Evolutionary conservation across 371 early-diverging fungal species (phyloP).

Genomic region (Mucor saturninus): DNA sequence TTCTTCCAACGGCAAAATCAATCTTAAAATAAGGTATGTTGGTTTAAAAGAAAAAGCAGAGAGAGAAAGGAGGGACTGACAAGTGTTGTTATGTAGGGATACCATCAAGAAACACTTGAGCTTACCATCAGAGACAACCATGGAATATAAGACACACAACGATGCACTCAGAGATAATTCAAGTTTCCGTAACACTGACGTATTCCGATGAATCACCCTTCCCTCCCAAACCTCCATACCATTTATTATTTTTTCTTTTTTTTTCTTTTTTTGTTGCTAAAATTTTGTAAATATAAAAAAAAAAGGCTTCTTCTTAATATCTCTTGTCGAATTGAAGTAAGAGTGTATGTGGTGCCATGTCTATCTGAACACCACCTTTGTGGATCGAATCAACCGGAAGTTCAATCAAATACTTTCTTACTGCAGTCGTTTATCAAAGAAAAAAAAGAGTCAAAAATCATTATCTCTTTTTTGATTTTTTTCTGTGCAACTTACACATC

Average conservation of each 20-base stretch:
- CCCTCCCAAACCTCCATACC: neutral
- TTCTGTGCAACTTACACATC: too few species aligned
- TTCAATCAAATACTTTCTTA: too few species aligned
- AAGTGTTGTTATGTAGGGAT: conserved; percentile 61
- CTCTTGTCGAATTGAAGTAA: neutral
- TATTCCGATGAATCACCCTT: conserved; percentile 61
- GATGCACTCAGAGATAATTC: conserved; percentile 83
- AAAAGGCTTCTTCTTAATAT: neutral
- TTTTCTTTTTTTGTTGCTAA: neutral
- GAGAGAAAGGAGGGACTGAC: neutral
- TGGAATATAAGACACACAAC: conserved; percentile 98
- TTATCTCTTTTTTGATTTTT: too few species aligned
- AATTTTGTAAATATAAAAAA: conserved; percentile 2
- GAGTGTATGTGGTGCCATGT: neutral
- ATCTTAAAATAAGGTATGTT: conserved; percentile 75
- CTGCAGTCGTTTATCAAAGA: too few species aligned
- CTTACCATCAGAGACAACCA: conserved; percentile 84
- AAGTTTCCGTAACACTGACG: conserved; percentile 90
- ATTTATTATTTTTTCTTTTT: neutral
- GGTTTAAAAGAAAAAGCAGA: too few species aligned
- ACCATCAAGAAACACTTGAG: conserved; percentile 84
- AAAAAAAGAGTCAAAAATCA: too few species aligned
- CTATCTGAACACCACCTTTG: too few species aligned
- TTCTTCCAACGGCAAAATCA: conserved; percentile 82
- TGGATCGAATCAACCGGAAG: too few species aligned